Evolutionary conservation across 176 grass and related monocot genomes (phyloP).

Genomic region (Aegilops bicornis): DNA sequence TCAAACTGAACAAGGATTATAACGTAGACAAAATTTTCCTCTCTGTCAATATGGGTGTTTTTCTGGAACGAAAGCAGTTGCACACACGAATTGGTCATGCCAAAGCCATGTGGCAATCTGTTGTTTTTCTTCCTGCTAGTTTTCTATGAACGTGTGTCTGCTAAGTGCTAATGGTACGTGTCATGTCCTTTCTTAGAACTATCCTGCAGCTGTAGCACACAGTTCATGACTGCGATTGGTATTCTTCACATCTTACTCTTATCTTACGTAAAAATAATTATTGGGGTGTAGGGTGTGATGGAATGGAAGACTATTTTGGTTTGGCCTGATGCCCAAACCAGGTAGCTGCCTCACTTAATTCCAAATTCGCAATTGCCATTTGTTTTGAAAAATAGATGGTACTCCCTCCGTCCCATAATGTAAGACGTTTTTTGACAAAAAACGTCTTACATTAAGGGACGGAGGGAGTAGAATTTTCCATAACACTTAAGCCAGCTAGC

Average conservation of each 20-base stretch:
- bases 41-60: not conserved
- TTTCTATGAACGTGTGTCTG: not conserved
- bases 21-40: not conserved
- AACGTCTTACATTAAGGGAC: too few species aligned
- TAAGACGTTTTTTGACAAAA: too few species aligned
- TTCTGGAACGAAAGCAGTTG: not conserved
- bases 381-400: not conserved
- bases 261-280: not conserved
- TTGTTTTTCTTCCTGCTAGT: not conserved
- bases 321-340: not conserved
- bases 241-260: not conserved
- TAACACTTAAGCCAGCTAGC: not conserved
- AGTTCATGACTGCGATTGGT: not conserved
- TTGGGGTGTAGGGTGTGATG: not conserved
- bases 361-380: not conserved
- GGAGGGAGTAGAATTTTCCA: not conserved
- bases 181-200: not conserved
- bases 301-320: not conserved
- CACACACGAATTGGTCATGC: not conserved
- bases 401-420: too few species aligned
- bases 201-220: not conserved
- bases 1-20: not conserved
- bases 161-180: not conserved
- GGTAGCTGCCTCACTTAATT: not conserved
- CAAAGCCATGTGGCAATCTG: not conserved